These are phyloP conservation scores for Lepidium campestre DNA, from an alignment of 441 rosid species.

Conservation along the genomic window DNA sequence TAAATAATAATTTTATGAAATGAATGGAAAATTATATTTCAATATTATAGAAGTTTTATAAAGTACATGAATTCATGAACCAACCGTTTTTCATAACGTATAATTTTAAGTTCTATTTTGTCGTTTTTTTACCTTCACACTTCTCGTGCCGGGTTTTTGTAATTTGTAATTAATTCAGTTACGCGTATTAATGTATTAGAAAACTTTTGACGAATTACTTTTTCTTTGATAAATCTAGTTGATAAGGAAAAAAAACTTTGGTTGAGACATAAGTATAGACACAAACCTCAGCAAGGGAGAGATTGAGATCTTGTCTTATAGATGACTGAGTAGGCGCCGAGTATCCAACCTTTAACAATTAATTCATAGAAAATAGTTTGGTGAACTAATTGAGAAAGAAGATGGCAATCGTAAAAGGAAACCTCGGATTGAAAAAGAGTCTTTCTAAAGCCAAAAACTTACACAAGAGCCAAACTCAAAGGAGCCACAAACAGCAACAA, in stretches of 20 bases:
- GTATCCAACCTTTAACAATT: constrained; percentile 69
- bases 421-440: background rate
- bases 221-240: constrained; percentile 22
- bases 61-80: too few species aligned
- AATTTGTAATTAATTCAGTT: background rate
- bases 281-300: constrained; percentile 45
- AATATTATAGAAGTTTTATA: too few species aligned
- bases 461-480: constrained; percentile 89
- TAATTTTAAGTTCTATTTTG: too few species aligned
- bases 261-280: background rate
- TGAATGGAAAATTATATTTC: too few species aligned
- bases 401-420: background rate
- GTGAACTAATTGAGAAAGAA: background rate
- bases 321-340: constrained; percentile 90
- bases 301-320: constrained; percentile 70
- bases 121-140: background rate
- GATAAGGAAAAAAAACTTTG: background rate
- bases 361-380: background rate
- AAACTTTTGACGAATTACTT: background rate
- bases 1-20: too few species aligned
- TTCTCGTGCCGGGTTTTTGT: background rate
- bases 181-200: background rate
- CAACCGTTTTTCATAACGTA: too few species aligned
- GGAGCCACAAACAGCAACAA: constrained; percentile 86
- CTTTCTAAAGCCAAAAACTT: constrained; percentile 29